Percentiles rank a stretch among this genome's conserved stretches.
phyloP scores from a whole-genome alignment of 1,284 basidiomycete species.

The Marasmius oreades region DNA sequence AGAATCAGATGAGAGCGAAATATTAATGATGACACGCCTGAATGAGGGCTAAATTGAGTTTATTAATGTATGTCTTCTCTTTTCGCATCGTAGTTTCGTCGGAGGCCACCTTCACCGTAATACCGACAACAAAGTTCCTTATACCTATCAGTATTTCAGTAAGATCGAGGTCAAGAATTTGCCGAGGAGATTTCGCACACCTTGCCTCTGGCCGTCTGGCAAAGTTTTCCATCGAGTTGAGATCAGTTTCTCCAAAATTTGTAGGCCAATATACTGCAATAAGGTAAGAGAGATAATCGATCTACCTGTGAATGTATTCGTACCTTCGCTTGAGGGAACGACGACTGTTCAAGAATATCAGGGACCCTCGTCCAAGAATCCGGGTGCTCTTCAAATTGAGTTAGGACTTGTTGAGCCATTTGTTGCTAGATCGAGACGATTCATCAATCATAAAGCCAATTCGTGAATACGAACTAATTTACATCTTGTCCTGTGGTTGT shows the following conservation, averaged over 20 bases:
- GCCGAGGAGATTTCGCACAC: slow-evolving; percentile 34
- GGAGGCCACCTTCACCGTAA: slow-evolving; percentile 90
- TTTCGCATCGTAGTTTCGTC: slow-evolving; percentile 85
- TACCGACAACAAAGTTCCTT: slow-evolving; percentile 94
- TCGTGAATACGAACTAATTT: slow-evolving; percentile 22
- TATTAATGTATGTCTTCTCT: slow-evolving; percentile 96
- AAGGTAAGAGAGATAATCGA: slow-evolving; percentile 12
- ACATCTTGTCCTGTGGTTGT: slow-evolving; percentile 77
- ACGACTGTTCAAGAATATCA: slow-evolving; percentile 84
- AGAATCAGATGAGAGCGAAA: not conserved
- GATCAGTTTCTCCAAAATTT: slow-evolving; percentile 94
- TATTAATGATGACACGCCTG: slow-evolving; percentile 53
- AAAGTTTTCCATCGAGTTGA: slow-evolving; percentile 95
- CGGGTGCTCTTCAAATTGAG: slow-evolving; percentile 96
- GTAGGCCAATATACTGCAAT: slow-evolving; percentile 86
- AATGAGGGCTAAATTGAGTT: slow-evolving; percentile 94
- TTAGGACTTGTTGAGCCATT: slow-evolving; percentile 85
- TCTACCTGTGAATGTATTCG: slow-evolving; percentile 14
- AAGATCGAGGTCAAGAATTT: slow-evolving; percentile 5
- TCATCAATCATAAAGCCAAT: slow-evolving; percentile 16
- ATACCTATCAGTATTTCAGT: slow-evolving; percentile 60
- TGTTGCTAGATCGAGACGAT: slow-evolving; percentile 65
- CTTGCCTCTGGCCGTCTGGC: slow-evolving; percentile 90
- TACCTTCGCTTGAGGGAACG: slow-evolving; percentile 91
- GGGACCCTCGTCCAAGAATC: slow-evolving; percentile 99